phyloP scores from a whole-genome alignment of 2,329 filamentous ascomycete species.

The Stagonosporopsis vannaccii region DNA sequence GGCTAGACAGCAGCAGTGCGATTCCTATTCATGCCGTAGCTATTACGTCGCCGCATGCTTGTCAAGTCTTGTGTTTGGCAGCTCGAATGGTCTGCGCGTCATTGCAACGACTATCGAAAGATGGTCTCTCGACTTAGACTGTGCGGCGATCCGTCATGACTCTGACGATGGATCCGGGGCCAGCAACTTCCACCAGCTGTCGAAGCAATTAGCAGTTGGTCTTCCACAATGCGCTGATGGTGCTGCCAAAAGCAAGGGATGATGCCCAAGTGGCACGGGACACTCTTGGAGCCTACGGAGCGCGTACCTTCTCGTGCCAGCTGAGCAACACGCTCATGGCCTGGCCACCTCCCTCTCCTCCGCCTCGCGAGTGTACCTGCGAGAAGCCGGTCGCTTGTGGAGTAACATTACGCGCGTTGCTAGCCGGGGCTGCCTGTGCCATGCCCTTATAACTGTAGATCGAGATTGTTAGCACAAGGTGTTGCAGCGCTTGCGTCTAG shows the following conservation, averaged over 20 bases:
- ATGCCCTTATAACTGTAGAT: conserved; percentile 84
- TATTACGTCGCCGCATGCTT: background rate
- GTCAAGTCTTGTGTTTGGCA: background rate
- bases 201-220: conserved; percentile 5
- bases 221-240: background rate
- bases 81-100: conserved; percentile 5
- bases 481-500: background rate
- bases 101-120: background rate
- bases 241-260: background rate
- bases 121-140: conserved; percentile 64
- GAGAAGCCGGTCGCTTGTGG: conserved; percentile 89
- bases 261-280: background rate
- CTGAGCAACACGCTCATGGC: conserved; percentile 96
- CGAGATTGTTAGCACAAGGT: background rate
- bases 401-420: conserved; percentile 57
- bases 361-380: conserved; percentile 70
- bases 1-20: background rate
- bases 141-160: conserved; percentile 97
- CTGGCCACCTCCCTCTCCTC: conserved; percentile 75
- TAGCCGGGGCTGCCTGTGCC: conserved; percentile 54
- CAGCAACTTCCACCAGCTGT: conserved; percentile 86
- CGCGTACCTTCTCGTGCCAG: conserved; percentile 88
- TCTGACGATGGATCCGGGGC: conserved; percentile 85
- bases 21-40: background rate
- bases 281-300: background rate